These are phyloP conservation scores for Basipetospora sp. DNA, from an alignment of 2,329 filamentous ascomycete genomes.

Conservation along the genomic window DNA sequence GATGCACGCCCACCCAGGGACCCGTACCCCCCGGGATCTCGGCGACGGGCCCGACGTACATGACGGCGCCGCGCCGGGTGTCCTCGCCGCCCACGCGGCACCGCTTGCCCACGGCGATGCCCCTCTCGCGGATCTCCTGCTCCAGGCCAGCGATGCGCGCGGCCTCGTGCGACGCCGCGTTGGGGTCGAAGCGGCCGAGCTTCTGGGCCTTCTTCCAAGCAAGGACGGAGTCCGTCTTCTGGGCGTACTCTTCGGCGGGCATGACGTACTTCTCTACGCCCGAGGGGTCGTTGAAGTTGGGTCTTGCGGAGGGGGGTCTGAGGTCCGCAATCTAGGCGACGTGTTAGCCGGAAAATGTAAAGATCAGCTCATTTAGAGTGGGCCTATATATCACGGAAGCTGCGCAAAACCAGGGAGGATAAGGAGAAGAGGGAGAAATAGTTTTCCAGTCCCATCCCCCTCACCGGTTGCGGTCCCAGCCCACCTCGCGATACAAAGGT, in stretches of 20 bases:
- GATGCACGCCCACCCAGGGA: conserved; percentile 55
- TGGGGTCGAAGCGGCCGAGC: conserved; percentile 87
- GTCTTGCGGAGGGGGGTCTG: conserved; percentile 58
- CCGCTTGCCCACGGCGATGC: conserved; percentile 47
- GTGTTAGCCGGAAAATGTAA: too few species aligned
- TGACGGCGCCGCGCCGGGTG: conserved; percentile 51
- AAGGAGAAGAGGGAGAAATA: conserved; percentile 5
- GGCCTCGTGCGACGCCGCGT: conserved; percentile 58
- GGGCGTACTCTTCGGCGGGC: conserved; percentile 73
- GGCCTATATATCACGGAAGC: too few species aligned
- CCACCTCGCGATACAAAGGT: too few species aligned
- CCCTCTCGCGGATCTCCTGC: conserved; percentile 54
- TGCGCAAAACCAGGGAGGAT: too few species aligned
- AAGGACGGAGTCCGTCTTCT: conserved; percentile 72
- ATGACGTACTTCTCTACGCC: conserved; percentile 81
- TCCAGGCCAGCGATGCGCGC: conserved; percentile 54
- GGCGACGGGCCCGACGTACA: conserved; percentile 58
- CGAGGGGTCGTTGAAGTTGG: conserved; percentile 68
- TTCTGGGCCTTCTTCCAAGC: conserved; percentile 93
- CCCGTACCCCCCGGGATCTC: conserved; percentile 54
- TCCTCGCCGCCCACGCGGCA: conserved; percentile 56
- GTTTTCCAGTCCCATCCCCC: too few species aligned
- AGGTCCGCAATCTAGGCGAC: conserved; percentile 56
- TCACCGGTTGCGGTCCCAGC: too few species aligned
- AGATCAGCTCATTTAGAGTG: too few species aligned